These are phyloP conservation scores for Salix koriyanagi DNA, from an alignment of 345 rosid species.

Conservation along the genomic window DNA sequence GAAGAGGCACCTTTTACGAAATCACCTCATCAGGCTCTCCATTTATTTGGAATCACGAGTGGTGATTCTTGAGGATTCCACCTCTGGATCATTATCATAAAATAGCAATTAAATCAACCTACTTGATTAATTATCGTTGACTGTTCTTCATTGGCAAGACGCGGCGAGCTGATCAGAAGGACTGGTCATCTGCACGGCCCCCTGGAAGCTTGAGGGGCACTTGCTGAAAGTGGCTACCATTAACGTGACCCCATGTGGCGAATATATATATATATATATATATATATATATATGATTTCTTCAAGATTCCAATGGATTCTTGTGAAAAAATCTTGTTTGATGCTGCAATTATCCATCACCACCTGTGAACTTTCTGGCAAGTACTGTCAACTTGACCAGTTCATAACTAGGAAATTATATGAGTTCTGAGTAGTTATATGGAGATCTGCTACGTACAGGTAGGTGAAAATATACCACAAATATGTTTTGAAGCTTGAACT, in stretches of 20 bases:
- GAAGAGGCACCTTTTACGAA: background rate
- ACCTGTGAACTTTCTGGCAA: background rate
- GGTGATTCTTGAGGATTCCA: background rate
- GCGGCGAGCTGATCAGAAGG: conserved; percentile 31
- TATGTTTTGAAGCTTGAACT: too few species aligned
- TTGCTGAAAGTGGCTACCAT: background rate
- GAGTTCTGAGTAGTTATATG: too few species aligned
- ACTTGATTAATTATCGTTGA: background rate
- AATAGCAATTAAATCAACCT: background rate
- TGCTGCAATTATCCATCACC: background rate
- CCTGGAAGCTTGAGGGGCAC: conserved; percentile 41
- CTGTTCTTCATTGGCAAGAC: conserved; percentile 1
- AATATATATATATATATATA: too few species aligned
- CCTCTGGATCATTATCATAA: background rate
- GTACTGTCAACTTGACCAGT: too few species aligned
- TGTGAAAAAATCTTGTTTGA: background rate
- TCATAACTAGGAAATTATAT: too few species aligned
- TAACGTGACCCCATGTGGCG: background rate
- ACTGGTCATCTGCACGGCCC: conserved; percentile 20
- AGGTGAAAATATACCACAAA: too few species aligned
- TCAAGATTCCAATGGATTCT: background rate
- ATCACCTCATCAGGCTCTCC: background rate
- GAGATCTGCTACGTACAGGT: too few species aligned
- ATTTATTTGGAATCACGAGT: background rate
- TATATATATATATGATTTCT: background rate